Percentiles rank a stretch among this genome's conserved stretches.
phyloP scores from a whole-genome alignment of 192 early-diverging fungal species.

The Cladochytrium replicatum region DNA sequence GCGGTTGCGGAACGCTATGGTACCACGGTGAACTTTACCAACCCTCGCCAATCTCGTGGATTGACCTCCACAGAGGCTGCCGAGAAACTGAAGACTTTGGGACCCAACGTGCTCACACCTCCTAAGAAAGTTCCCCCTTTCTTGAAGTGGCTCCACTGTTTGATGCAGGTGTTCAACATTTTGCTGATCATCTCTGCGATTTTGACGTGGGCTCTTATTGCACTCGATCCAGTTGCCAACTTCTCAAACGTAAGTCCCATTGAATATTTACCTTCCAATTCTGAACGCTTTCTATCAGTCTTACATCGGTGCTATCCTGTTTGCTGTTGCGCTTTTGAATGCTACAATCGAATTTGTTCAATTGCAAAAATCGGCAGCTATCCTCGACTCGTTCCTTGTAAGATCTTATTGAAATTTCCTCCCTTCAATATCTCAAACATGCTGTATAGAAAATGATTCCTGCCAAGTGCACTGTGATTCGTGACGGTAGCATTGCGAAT shows the following conservation, averaged over 20 bases:
- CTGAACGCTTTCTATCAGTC: no score
- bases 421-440: no score
- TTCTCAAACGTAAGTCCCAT: slow-evolving; percentile 64
- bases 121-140: slow-evolving; percentile 71
- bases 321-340: slow-evolving; percentile 82
- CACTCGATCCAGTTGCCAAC: slow-evolving; percentile 66
- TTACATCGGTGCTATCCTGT: slow-evolving; percentile 83
- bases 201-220: slow-evolving; percentile 67
- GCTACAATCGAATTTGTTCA: slow-evolving; percentile 90
- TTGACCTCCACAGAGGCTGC: slow-evolving; percentile 52
- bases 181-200: slow-evolving; percentile 77
- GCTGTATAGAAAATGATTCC: slow-evolving; percentile 70
- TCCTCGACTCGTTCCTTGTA: slow-evolving; percentile 80
- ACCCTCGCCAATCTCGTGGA: slow-evolving; percentile 62
- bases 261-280: no score
- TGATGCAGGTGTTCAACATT: slow-evolving; percentile 79
- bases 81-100: slow-evolving; percentile 54
- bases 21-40: no score
- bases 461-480: slow-evolving; percentile 66
- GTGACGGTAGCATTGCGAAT: slow-evolving; percentile 62
- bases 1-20: no score
- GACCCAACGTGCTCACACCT: slow-evolving; percentile 80
- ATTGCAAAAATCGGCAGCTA: slow-evolving; percentile 76
- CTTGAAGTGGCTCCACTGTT: slow-evolving; percentile 63
- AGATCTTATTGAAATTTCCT: neutral